Base-by-base conservation (phyloP, 192 early-diverging fungal genomes). In the Entophlyctis helioformis region DNA sequence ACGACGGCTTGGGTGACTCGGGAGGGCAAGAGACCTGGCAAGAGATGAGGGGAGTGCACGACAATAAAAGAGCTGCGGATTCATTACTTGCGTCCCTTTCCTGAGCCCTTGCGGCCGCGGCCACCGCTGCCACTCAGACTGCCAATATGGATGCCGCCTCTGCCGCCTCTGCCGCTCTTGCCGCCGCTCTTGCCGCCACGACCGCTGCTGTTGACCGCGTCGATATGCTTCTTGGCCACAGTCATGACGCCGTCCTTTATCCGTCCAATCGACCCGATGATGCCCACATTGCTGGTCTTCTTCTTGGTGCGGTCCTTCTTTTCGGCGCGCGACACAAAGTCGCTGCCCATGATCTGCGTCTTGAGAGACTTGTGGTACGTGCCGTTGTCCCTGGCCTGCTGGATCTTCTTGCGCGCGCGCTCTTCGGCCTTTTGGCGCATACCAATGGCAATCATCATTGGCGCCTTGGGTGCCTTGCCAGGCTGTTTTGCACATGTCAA, bases 321-420 rank as follows among this genome's bases (percentile, higher is more conserved):
- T 1, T 22, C 42, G 22, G 7, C 25, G 36, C 19, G 25, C 48
- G 46, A 46, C 12, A 38, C 18, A 15, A 26, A 46, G 32, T 40
- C 52, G 13, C 32, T 48, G 27, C 56, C 52, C 41, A 53, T 48
- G 36, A 71, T 57, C 37, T 64, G 54, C 3, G 55, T 54, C 41
- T 50, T 54, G 10, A 63, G 42, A 1, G 46, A 53, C n/a, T 46
- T 27, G 39, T 68, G 60, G 41, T 62, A 73, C 26, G 48, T 40
- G 21, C 71, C 71, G 36, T 49, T 39, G 31, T 73, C 59, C 47
- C 67, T 73, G 15, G 66, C 66, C 26, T 68, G 34, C 29, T 38
- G 32, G 24, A 40, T 31, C 6, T 31, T 31, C 29, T 31, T 4
- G 11, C 29, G 29, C 4, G 24, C 20, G 19, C 58, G 50, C 28